Percentiles rank a stretch among this genome's conserved stretches.
phyloP scores from a whole-genome alignment of 2,329 filamentous ascomycete genomes.

The Fusarium verticillioides region DNA sequence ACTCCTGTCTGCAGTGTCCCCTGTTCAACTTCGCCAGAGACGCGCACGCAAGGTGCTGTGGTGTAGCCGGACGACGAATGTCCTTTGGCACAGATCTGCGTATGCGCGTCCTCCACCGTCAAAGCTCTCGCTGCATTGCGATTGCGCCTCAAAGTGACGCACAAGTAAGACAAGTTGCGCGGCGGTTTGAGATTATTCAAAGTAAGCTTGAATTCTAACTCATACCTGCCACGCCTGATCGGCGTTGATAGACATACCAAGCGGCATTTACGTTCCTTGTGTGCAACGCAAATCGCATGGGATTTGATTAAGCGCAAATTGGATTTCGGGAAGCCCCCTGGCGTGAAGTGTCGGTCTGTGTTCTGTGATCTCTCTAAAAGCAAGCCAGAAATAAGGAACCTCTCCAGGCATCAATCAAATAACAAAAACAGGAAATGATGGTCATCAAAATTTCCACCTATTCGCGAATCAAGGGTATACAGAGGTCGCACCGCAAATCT shows the following conservation, averaged over 20 bases:
- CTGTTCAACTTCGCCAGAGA: conserved; percentile 2
- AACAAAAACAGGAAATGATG: conserved; percentile 11
- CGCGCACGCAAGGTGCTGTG: conserved; percentile 14
- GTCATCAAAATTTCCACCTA: conserved; percentile 21
- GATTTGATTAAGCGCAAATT: conserved; percentile 27
- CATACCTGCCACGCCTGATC: conserved; percentile 32
- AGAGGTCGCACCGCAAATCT: conserved; percentile 26
- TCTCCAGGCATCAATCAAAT: neutral
- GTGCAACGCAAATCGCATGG: conserved; percentile 31
- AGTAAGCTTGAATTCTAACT: conserved; percentile 46
- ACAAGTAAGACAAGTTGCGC: conserved; percentile 41
- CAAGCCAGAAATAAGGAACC: conserved; percentile 2
- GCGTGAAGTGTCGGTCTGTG: conserved; percentile 30
- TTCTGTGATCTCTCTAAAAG: conserved; percentile 1
- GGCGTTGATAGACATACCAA: conserved; percentile 32
- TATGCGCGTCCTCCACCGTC: conserved; percentile 9
- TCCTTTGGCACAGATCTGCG: conserved; percentile 10
- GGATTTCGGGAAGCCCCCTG: conserved; percentile 13
- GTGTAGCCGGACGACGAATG: conserved; percentile 21
- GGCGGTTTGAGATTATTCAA: conserved; percentile 43
- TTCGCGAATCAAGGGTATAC: conserved; percentile 4
- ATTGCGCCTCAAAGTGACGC: conserved; percentile 31
- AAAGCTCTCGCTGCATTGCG: neutral
- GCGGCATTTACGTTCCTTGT: conserved; percentile 20
- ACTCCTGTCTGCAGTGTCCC: conserved; percentile 4